Conservation (phyloP, 192 early-diverging fungal genomes). For the Radiomyces spectabilis region DNA sequence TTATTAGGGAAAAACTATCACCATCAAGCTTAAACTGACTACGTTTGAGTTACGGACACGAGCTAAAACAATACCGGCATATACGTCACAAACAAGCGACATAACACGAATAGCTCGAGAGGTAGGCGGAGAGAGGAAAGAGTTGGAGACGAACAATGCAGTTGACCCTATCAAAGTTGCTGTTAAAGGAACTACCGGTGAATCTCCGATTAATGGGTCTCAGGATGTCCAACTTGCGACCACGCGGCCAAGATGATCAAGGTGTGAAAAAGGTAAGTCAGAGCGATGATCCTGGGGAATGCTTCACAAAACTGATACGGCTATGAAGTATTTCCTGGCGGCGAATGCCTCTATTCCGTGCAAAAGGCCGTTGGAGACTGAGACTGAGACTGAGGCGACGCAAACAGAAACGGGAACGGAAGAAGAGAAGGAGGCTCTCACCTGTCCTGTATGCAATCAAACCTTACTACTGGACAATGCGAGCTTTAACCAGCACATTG, state of each 20-base stretch:
- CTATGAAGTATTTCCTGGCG: too few relatives aligned
- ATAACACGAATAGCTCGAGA: constrained; percentile 17
- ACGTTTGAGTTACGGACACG: constrained; percentile 33
- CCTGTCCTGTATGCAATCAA: constrained; percentile 14
- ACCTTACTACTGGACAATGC: constrained; percentile 5
- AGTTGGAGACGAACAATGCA: not conserved
- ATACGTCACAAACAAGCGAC: constrained; percentile 22
- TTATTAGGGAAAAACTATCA: constrained; percentile 31
- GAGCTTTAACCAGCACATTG: constrained; percentile 14
- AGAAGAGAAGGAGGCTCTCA: not conserved
- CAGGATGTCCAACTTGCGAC: constrained; percentile 20
- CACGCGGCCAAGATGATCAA: constrained; percentile 5
- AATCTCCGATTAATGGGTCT: constrained; percentile 43
- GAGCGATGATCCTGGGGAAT: too few relatives aligned
- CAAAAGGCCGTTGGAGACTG: not conserved
- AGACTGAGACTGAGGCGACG: not conserved
- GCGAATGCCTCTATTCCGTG: not conserved
- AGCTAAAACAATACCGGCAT: constrained; percentile 30
- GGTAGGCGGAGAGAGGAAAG: constrained; percentile 2
- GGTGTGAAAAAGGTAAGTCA: constrained; percentile 18
- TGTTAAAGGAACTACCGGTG: constrained; percentile 38
- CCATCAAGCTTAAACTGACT: constrained; percentile 37
- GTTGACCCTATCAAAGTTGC: constrained; percentile 13
- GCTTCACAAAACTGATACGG: too few relatives aligned
- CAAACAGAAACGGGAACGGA: not conserved